Conservation (phyloP, 352 stramenopile species). For the Phytophthora palmivora region DNA sequence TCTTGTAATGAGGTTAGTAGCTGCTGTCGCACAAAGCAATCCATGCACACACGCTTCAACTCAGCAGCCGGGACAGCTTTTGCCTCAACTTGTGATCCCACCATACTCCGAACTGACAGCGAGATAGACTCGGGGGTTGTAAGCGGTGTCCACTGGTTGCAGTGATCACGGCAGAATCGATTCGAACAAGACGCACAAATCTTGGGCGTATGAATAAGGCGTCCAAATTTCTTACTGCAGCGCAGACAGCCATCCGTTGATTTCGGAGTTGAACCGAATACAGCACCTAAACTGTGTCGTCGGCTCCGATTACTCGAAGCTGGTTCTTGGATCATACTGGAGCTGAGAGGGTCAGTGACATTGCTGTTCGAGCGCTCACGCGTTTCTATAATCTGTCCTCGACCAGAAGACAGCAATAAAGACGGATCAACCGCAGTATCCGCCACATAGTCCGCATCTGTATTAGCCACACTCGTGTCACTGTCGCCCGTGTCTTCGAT, state of each 20-base stretch:
- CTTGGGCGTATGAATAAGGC: conserved; percentile 54
- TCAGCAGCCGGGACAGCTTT: conserved; percentile 5
- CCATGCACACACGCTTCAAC: conserved; percentile 47
- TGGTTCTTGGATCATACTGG: conserved; percentile 18
- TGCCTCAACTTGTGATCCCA: conserved; percentile 12
- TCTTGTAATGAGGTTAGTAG: conserved; percentile 52
- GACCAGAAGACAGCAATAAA: conserved; percentile 10
- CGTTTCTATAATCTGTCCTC: conserved; percentile 1
- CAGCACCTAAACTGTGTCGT: conserved; percentile 29
- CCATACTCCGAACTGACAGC: neutral
- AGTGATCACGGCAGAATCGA: conserved; percentile 61
- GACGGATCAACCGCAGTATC: conserved; percentile 28
- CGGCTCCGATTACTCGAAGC: conserved; percentile 9
- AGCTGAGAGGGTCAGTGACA: conserved; percentile 26
- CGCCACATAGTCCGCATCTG: conserved; percentile 25
- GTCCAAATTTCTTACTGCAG: conserved; percentile 54
- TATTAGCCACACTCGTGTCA: conserved; percentile 19
- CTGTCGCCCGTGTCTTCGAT: conserved; percentile 35
- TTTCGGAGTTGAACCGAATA: conserved; percentile 11
- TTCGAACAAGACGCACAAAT: conserved; percentile 55
- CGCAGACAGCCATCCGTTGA: conserved; percentile 43
- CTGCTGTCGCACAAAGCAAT: conserved; percentile 64
- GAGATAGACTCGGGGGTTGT: conserved; percentile 27
- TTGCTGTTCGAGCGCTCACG: conserved; percentile 29
- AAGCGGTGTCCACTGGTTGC: conserved; percentile 34